Base-by-base conservation (phyloP, 495 filamentous ascomycete genomes). In the Penicillium antarcticum region DNA sequence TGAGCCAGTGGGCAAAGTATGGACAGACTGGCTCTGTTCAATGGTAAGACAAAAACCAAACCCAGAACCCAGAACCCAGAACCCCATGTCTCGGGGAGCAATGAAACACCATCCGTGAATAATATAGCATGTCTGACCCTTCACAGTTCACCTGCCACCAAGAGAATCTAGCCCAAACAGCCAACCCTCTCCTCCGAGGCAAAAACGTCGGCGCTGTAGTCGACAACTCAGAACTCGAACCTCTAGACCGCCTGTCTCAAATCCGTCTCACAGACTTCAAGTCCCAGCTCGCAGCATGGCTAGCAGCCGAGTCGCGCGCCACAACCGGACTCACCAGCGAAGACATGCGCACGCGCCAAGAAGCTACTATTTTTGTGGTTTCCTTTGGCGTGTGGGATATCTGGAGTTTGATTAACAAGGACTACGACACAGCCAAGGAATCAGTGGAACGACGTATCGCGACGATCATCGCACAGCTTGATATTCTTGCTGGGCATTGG, bases 371-470 rank as follows among this genome's bases (percentile, higher is more conserved):
- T 17, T 66, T 78, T 35, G 66, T 67, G 8, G 56, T 80, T 5
- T 74, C 73, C 23, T 81, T 80, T 51, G 72, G 75, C 5, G 57
- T 79, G 18, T 80, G 74, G 68, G 79, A 80, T 53, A 45, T 80
- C 34, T 81, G 76, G 77, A 72, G 72, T 38, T 62, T 75, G 17
- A 62, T 73, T 21, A 56, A 57, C 5, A 68, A 67, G 45, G 61
- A 65, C 42, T 65, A 67, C 43, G 52, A 55, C 18, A 52, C 61
- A 13, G 75, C 71, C 3, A 50, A 48, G 23, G 40, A 57, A n/a
- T 70, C 75, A 1, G 55, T 78, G 13, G 65, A 71, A 32, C 71
- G 67, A 17, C 76, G 66, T 34, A 56, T 80, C 52, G 65, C 73
- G 41, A 66, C 66, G 36, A 60, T 81, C 12, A 71, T 79, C 60